These are phyloP conservation scores for Magnolia officinalis DNA, from an alignment of 164 flowering plant genomes.

Conservation along the genomic window DNA sequence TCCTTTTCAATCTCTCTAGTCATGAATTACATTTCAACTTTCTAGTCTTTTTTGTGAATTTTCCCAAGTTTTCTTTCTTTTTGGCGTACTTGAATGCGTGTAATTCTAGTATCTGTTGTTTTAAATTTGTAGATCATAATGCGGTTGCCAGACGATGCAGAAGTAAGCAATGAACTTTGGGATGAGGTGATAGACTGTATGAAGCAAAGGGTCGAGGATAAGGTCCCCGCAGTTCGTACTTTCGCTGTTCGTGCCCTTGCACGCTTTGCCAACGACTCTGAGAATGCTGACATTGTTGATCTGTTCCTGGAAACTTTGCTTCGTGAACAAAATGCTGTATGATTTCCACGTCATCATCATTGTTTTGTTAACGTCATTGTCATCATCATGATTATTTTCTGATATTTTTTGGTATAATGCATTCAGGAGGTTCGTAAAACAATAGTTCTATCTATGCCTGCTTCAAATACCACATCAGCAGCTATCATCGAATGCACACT, in stretches of 20 bases:
- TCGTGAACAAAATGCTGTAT: constrained; percentile 71
- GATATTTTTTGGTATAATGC: background rate
- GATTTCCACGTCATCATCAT: background rate
- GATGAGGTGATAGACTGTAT: constrained; percentile 83
- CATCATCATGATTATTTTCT: background rate
- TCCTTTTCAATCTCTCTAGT: background rate
- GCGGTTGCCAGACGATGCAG: constrained; percentile 91
- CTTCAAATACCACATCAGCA: constrained; percentile 60
- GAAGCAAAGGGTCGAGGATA: constrained; percentile 65
- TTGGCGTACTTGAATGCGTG: background rate
- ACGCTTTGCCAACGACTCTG: constrained; percentile 80
- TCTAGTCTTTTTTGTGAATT: background rate
- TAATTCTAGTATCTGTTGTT: background rate
- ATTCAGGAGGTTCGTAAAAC: constrained; percentile 90
- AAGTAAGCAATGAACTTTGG: constrained; percentile 81
- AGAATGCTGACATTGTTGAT: constrained; percentile 78
- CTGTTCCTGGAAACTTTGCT: constrained; percentile 55
- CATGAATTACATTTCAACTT: background rate
- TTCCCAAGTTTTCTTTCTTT: background rate
- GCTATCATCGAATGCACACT: constrained; percentile 67
- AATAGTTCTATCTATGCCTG: constrained; percentile 76
- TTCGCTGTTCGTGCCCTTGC: constrained; percentile 83
- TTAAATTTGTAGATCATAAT: constrained; percentile 57
- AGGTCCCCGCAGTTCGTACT: constrained; percentile 59
- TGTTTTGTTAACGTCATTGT: background rate